Conservation (phyloP, 768 basidiomycete species). For the Termitomyces eurrhizus region DNA sequence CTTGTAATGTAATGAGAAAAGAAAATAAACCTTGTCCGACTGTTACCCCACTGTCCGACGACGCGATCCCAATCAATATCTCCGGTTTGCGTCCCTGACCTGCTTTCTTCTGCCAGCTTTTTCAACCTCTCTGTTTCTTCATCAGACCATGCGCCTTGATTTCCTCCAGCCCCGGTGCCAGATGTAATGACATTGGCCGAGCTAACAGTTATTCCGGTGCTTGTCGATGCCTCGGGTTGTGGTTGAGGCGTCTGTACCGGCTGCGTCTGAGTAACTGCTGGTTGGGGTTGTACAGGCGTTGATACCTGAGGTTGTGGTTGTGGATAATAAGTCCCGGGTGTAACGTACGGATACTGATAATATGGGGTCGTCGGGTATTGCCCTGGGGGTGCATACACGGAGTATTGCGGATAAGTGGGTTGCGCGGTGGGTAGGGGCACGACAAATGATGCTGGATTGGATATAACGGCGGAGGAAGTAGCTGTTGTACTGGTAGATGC, state of each 20-base stretch:
- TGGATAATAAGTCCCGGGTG: conserved; percentile 21
- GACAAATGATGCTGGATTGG: conserved; percentile 70
- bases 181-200: conserved; percentile 20
- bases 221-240: conserved; percentile 19
- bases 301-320: conserved; percentile 20
- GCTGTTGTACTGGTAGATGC: conserved; percentile 27
- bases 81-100: conserved; percentile 39
- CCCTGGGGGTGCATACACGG: conserved; percentile 31
- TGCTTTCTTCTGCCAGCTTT: conserved; percentile 66
- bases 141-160: conserved; percentile 75
- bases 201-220: conserved; percentile 18
- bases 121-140: conserved; percentile 70
- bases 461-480: conserved; percentile 51
- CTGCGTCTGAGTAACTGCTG: conserved; percentile 6
- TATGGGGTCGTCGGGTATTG: conserved; percentile 63
- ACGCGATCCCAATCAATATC: conserved; percentile 83
- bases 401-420: conserved; percentile 44
- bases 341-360: conserved; percentile 44
- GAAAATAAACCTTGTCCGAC: conserved; percentile 58
- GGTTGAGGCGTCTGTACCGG: conserved; percentile 16
- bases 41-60: conserved; percentile 67
- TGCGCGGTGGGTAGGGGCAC: conserved; percentile 54
- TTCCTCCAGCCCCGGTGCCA: conserved; percentile 31
- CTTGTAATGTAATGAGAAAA: neutral
- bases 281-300: conserved; percentile 6